A percentile compares a stretch with the other conserved stretches of the same genome.
Conservation (phyloP, 306 rosid species). For the Medicago arabica region DNA sequence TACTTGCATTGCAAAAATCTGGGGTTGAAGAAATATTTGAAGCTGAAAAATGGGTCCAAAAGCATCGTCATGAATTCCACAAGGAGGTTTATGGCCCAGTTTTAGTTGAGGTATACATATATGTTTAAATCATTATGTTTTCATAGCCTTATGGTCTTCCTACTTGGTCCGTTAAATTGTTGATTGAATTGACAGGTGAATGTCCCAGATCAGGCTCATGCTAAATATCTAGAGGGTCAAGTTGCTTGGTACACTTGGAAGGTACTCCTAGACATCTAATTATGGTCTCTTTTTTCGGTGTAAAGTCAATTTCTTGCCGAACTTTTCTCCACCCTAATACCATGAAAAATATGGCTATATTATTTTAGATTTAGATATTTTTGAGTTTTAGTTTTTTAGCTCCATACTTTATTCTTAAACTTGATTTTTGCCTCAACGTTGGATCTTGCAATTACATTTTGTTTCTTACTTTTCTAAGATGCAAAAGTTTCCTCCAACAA, state of each 20-base stretch:
- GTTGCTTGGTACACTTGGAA: constrained; percentile 84
- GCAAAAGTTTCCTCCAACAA: too few species aligned
- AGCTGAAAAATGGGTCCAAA: constrained; percentile 88
- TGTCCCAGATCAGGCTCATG: constrained; percentile 55
- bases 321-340: constrained; percentile 1
- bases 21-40: constrained; percentile 73
- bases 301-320: not conserved
- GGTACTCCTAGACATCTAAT: constrained; percentile 53
- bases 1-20: constrained; percentile 57
- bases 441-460: not conserved
- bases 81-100: constrained; percentile 95
- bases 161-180: constrained; percentile 27
- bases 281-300: constrained; percentile 18
- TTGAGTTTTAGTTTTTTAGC: not conserved
- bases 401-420: constrained; percentile 13
- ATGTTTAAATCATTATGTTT: not conserved
- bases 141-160: constrained; percentile 28
- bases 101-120: constrained; percentile 70
- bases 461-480: too few species aligned
- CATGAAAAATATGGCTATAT: constrained; percentile 27
- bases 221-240: constrained; percentile 85
- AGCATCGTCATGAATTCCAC: constrained; percentile 68
- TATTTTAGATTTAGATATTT: not conserved
- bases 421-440: not conserved
- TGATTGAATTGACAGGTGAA: constrained; percentile 70